phyloP scores from a whole-genome alignment of 192 early-diverging fungal genomes.

The Coemansia sp. region DNA sequence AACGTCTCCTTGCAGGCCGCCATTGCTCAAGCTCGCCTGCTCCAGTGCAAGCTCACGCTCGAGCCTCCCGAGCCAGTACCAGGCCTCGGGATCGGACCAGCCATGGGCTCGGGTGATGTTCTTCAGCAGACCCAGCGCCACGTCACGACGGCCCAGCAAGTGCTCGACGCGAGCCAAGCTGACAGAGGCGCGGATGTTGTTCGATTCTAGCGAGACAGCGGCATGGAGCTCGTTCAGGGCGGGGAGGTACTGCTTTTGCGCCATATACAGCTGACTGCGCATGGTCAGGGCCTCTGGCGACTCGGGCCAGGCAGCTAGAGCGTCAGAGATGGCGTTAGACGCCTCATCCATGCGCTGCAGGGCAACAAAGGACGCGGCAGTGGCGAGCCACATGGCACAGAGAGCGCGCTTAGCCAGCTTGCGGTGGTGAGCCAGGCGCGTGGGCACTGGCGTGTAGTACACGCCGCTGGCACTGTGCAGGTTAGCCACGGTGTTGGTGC shows the following conservation, averaged over 20 bases:
- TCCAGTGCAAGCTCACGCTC: constrained; percentile 53
- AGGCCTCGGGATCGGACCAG: constrained; percentile 58
- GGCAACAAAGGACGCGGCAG: constrained; percentile 37
- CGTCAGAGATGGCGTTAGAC: constrained; percentile 37
- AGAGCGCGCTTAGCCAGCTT: constrained; percentile 41
- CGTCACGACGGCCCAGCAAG: constrained; percentile 46
- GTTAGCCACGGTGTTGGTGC: constrained; percentile 4
- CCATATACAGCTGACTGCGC: constrained; percentile 48
- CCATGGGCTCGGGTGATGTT: constrained; percentile 54
- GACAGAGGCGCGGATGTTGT: constrained; percentile 46
- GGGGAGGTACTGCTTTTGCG: constrained; percentile 20
- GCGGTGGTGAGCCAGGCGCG: constrained; percentile 30
- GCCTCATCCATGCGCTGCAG: constrained; percentile 47
- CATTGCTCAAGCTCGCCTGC: neutral
- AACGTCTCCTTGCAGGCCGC: neutral
- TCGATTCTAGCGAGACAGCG: constrained; percentile 47
- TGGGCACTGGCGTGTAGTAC: constrained; percentile 45
- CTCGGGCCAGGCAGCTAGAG: constrained; percentile 48
- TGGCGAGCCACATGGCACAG: constrained; percentile 48
- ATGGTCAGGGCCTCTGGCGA: constrained; percentile 50
- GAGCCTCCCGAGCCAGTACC: constrained; percentile 55
- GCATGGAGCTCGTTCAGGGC: constrained; percentile 56
- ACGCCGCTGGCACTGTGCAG: constrained; percentile 21
- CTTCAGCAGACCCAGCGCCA: constrained; percentile 53
- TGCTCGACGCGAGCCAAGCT: constrained; percentile 50